Evolutionary conservation across 305 asterid genomes (phyloP), one percentile per base, ranked within the genome.

Genomic region (Euphrasia arctica): DNA sequence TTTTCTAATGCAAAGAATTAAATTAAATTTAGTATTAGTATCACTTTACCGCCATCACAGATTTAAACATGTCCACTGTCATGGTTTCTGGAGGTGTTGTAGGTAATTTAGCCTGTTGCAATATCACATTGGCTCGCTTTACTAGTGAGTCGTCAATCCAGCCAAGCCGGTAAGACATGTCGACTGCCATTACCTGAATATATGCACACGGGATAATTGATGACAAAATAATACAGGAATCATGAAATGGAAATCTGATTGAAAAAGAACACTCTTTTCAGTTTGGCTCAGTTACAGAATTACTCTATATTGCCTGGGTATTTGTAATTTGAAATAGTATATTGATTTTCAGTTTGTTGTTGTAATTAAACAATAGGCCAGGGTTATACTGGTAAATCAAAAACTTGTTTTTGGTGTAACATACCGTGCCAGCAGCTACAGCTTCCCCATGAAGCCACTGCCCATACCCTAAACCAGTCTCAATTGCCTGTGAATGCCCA

Each of bases 381-480:
- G 4, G 41, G 60, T 8, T 10, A 2, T 0, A 4, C 27, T 12
- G 11, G 9, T 58, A 31, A 31, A 58, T 32, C 7, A 64, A 54
- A 34, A 54, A 34, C 41, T 47, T 28, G 10, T 49, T 14, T 51
- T 10, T 49, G 10, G 28, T 54, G 63, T 69, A 64, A 43, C 70
- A 13, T 81, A 92, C 98, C 80, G 68, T 93, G 78, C 97, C 98
- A 68, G 97, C 96, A 31, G 98, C 95, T 60, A 93, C 96, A 57
- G 98, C 98, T 76, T 93, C 98, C 58, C 98, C 98, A 34, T 93
- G 98, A 57, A 93, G 83, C 98, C 98, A 93, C 69, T 84, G 82
- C 62, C 98, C 98, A 41, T 93, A 93, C 11, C 97, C 98, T 15
- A 79, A 39, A 62, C 98, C 77, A 72, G 95, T 93, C 77, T 93